phyloP scores from a whole-genome alignment of 805 yeast species.

The Candida maesae region DNA sequence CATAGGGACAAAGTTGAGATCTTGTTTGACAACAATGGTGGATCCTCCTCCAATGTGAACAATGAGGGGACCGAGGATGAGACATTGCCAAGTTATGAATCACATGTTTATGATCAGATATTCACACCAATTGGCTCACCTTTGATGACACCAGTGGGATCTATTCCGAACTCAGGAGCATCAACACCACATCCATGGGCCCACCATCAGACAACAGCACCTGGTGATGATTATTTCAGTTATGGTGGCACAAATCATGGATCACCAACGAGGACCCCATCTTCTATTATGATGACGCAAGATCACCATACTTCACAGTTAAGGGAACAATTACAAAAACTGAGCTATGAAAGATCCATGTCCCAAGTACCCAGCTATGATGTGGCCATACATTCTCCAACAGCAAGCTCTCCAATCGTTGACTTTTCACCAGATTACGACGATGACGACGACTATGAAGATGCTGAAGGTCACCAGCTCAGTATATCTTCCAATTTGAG shows the following conservation, averaged over 20 bases:
- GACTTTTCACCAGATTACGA: constrained; percentile 58
- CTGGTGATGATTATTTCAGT: constrained; percentile 6
- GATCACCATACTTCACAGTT: constrained; percentile 5
- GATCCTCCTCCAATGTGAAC: not conserved
- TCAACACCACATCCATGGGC: constrained; percentile 8
- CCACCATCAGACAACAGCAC: not conserved
- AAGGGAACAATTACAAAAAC: constrained; percentile 9
- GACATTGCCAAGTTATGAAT: constrained; percentile 68
- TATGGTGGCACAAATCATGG: too few relatives aligned
- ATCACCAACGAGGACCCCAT: not conserved
- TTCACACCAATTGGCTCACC: constrained; percentile 18
- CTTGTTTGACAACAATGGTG: constrained; percentile 20
- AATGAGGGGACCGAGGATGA: constrained; percentile 32
- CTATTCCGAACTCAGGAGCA: constrained; percentile 4
- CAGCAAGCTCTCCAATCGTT: constrained; percentile 33
- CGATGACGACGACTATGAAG: not conserved
- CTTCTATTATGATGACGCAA: constrained; percentile 9
- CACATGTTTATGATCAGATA: constrained; percentile 60
- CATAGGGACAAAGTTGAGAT: constrained; percentile 31
- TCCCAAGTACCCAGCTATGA: constrained; percentile 73
- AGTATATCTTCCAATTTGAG: not conserved
- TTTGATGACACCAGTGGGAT: constrained; percentile 4
- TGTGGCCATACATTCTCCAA: constrained; percentile 55
- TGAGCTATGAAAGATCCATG: constrained; percentile 37
- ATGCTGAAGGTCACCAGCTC: not conserved